Percentiles rank a stretch among this genome's conserved stretches.
These are phyloP conservation scores for Yamadazyma atmosphaerica DNA, from an alignment of 1,139 yeast genomes.

Conservation along the genomic window DNA sequence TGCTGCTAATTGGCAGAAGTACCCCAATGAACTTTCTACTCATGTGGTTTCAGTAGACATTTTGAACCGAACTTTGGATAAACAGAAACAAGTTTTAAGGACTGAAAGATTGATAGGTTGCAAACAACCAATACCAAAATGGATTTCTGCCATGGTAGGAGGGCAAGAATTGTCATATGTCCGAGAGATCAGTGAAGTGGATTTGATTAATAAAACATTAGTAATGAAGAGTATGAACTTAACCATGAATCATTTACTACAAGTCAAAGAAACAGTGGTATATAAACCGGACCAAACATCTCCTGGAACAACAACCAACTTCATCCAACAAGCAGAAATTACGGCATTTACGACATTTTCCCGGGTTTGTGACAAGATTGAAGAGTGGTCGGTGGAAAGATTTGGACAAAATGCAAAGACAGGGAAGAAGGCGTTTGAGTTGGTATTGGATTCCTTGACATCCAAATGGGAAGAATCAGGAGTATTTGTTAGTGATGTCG, in stretches of 20 bases:
- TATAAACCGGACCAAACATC: conserved; percentile 67
- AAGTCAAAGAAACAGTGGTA: conserved; percentile 81
- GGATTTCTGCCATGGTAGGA: conserved; percentile 78
- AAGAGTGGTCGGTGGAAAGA: conserved; percentile 89
- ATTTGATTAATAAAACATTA: conserved; percentile 61
- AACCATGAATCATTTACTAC: conserved; percentile 74
- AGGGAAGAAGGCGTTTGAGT: conserved; percentile 84
- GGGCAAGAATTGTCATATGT: conserved; percentile 75
- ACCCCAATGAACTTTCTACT: conserved; percentile 88
- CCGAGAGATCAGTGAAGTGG: conserved; percentile 86
- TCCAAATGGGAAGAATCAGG: conserved; percentile 53
- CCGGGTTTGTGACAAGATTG: conserved; percentile 75
- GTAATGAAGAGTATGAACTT: conserved; percentile 84
- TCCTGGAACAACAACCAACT: conserved; percentile 55
- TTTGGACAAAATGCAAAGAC: conserved; percentile 83
- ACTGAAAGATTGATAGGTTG: conserved; percentile 91
- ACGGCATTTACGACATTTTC: conserved; percentile 77
- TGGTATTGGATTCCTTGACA: conserved; percentile 60
- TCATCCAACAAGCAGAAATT: conserved; percentile 83
- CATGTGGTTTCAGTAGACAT: conserved; percentile 97
- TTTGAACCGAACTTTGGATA: conserved; percentile 66
- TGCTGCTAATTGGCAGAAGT: conserved; percentile 95
- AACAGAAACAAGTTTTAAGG: conserved; percentile 54
- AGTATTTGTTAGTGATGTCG: conserved; percentile 37
- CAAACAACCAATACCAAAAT: conserved; percentile 80